A percentile compares a stretch with the other conserved stretches of the same genome.
Conservation (phyloP, 495 filamentous ascomycete species). For the Hyaloscypha finlandica region DNA sequence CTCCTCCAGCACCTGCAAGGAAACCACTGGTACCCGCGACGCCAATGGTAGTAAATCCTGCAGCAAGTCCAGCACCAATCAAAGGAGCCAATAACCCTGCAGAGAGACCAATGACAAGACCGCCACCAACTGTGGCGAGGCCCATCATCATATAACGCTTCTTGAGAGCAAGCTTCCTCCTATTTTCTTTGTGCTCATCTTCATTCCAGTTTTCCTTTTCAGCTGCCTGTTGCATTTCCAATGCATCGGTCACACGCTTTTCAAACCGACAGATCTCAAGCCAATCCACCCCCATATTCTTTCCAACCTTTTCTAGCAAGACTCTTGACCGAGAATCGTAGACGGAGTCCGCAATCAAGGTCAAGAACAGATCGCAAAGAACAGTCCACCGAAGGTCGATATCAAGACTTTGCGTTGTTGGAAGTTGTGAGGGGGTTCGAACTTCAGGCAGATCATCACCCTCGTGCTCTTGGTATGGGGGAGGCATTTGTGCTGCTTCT, state of each 20-base stretch:
- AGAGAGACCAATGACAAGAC: slow-evolving; percentile 93
- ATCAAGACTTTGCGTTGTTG: slow-evolving; percentile 79
- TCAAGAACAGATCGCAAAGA: slow-evolving; percentile 93
- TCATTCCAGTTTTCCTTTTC: slow-evolving; percentile 98
- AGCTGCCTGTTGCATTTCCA: slow-evolving; percentile 94
- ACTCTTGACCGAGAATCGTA: slow-evolving; percentile 90
- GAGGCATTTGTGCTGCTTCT: slow-evolving; percentile 54
- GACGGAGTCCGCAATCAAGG: slow-evolving; percentile 89
- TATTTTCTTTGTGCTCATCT: slow-evolving; percentile 87
- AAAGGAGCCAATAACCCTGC: slow-evolving; percentile 90
- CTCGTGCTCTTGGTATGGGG: slow-evolving; percentile 70
- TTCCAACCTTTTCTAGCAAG: slow-evolving; percentile 81
- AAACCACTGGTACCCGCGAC: slow-evolving; percentile 87
- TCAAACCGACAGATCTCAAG: slow-evolving; percentile 95
- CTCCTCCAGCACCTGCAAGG: slow-evolving; percentile 87
- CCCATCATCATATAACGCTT: slow-evolving; percentile 93
- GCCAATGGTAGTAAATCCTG: slow-evolving; percentile 93
- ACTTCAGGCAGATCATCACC: slow-evolving; percentile 74
- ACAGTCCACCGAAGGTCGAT: slow-evolving; percentile 98
- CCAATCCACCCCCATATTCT: slow-evolving; percentile 79
- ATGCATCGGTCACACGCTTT: slow-evolving; percentile 93
- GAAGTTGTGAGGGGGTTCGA: slow-evolving; percentile 77
- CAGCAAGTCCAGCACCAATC: slow-evolving; percentile 92
- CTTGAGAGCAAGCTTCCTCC: slow-evolving; percentile 78
- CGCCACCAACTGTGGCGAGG: slow-evolving; percentile 92